These are phyloP conservation scores for Delonix regia DNA, from an alignment of 306 rosid genomes.

Conservation along the genomic window DNA sequence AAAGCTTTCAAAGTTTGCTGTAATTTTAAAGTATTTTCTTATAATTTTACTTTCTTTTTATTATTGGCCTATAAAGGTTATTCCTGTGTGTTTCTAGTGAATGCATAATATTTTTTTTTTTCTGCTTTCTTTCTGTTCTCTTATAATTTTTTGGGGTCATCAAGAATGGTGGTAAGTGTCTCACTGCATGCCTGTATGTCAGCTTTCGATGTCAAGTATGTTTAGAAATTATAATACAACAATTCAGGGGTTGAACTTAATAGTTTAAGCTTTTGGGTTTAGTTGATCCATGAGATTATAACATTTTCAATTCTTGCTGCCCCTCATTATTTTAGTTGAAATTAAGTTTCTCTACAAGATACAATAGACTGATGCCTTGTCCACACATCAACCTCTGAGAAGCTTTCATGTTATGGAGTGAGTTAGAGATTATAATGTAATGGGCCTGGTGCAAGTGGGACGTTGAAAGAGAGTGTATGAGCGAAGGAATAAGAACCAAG, in stretches of 20 bases:
- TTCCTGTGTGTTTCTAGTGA: not conserved
- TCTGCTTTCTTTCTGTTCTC: not conserved
- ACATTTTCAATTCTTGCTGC: too few species aligned
- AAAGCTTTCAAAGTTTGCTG: constrained; percentile 11
- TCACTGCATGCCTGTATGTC: not conserved
- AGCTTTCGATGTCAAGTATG: constrained; percentile 2
- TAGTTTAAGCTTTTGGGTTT: not conserved
- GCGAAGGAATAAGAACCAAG: too few species aligned
- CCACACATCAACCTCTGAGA: too few species aligned
- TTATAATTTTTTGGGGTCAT: not conserved
- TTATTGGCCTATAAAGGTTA: not conserved
- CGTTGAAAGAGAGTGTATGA: too few species aligned
- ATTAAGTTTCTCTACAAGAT: too few species aligned
- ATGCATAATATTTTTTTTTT: not conserved
- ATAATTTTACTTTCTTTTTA: not conserved
- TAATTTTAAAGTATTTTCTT: not conserved
- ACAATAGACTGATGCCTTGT: too few species aligned
- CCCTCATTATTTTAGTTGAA: too few species aligned
- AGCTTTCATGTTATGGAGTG: too few species aligned
- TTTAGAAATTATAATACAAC: not conserved
- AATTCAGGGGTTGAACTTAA: not conserved
- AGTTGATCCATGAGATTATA: not conserved
- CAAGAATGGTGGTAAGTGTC: not conserved
- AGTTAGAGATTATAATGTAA: too few species aligned
- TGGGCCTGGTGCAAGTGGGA: too few species aligned